These are phyloP conservation scores for Colletotrichum lentis DNA, from an alignment of 2,329 filamentous ascomycete species.

Conservation along the genomic window DNA sequence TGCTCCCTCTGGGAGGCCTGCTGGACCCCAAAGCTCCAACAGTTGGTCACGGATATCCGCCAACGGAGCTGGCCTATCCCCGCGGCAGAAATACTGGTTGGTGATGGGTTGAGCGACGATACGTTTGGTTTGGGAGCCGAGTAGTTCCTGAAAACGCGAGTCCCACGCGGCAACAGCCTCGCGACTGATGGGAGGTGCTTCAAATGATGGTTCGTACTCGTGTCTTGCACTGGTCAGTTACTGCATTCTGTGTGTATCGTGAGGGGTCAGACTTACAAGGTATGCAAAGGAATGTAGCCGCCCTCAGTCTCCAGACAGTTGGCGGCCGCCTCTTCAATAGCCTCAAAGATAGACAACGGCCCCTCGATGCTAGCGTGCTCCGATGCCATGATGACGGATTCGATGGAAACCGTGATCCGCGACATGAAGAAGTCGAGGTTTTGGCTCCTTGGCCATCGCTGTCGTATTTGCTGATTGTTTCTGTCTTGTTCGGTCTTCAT, in stretches of 20 bases:
- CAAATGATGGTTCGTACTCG: conserved; percentile 36
- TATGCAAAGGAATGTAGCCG: conserved; percentile 29
- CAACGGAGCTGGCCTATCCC: conserved; percentile 15
- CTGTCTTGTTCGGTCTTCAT: neutral
- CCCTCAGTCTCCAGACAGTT: conserved; percentile 30
- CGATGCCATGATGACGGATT: conserved; percentile 35
- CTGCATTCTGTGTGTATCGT: neutral
- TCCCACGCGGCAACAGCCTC: conserved; percentile 33
- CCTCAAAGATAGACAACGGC: conserved; percentile 26
- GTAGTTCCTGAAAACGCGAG: conserved; percentile 29
- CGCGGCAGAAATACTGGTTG: neutral
- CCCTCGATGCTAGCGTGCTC: conserved; percentile 17
- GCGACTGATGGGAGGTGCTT: conserved; percentile 31
- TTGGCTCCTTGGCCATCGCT: conserved; percentile 32
- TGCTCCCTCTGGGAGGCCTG: conserved; percentile 7
- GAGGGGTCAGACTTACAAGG: conserved; percentile 21
- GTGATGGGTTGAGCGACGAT: conserved; percentile 31
- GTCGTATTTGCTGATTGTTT: conserved; percentile 9
- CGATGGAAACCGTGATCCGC: conserved; percentile 35
- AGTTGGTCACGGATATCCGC: conserved; percentile 28
- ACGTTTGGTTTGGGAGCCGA: conserved; percentile 19
- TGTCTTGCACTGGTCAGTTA: conserved; percentile 24
- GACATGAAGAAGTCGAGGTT: conserved; percentile 34
- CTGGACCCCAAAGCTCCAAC: conserved; percentile 27
- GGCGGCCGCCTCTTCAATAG: conserved; percentile 23